Evolutionary conservation across 2,329 filamentous ascomycete genomes (phyloP), one percentile per base, ranked within the genome.

Genomic region (Clarireedia sp.): DNA sequence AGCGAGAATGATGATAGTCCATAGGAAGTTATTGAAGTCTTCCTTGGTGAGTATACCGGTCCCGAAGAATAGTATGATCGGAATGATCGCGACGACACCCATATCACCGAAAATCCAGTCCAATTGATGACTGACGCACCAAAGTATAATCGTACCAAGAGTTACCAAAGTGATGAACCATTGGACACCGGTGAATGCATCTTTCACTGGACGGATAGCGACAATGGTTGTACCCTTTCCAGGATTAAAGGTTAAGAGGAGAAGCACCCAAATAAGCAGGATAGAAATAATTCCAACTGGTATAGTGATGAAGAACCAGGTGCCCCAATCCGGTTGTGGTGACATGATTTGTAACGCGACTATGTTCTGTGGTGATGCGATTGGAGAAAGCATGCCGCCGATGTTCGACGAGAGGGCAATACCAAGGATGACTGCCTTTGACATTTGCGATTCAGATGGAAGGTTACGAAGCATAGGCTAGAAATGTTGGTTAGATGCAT

Each of bases 21-120:
- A 99, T 40, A 96, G 86, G 72, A 99, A 99, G 72, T 99, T 99
- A 77, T 99, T 99, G 70, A 99, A 99, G 73, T 99, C 94, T 72
- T 97, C 94, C 73, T 97, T 99, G 48, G 91, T 97, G 33, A 99
- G 78, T 62, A 97, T 92, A 10, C 94, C 94, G 2, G 90, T 91
- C 54, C 94, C 94, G 66, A 99, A 99, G 79, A 99, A 99, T 43
- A 96, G 78, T 3, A 95, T 87, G 51, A 99, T 86, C 5, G 94
- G 94, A 58, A 99, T 90, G 68, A 99, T 95, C 57, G 94, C 95
- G 43, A 99, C 88, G 52, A 99, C 91, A 52, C 94, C 94, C 94
- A 99, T 99, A 68, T 99, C 92, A 54, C 94, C 94, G 67, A 99
- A 96, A 0, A 92, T 74, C 59, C 79, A 74, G 67, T 97, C 90